Percentiles rank a stretch among this genome's conserved stretches.
Evolutionary conservation across 257 asterid species (phyloP).

Genomic region (Penstemon davidsonii): DNA sequence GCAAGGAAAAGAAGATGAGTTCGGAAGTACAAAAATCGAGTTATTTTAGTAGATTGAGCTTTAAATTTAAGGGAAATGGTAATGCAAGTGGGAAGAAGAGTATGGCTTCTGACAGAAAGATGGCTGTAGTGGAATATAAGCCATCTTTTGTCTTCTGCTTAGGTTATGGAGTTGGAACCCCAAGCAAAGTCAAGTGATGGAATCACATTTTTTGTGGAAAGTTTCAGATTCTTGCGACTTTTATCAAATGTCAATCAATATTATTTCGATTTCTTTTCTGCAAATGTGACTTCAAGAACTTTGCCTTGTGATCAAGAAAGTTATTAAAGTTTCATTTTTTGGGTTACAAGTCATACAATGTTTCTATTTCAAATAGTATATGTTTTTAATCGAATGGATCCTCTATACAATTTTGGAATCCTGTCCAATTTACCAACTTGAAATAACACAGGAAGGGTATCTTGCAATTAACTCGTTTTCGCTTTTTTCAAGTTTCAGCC

Average conservation of each 20-base stretch:
- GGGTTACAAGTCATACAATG: not conserved
- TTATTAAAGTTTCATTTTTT: not conserved
- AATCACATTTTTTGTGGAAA: not conserved
- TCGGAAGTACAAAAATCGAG: slow-evolving; percentile 30
- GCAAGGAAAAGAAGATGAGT: slow-evolving; percentile 30
- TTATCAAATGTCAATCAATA: not conserved
- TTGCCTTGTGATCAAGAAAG: slow-evolving; percentile 10
- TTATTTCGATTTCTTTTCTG: not conserved
- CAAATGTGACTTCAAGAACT: not conserved
- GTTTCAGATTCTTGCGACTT: not conserved
- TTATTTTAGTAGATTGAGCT: slow-evolving; percentile 48
- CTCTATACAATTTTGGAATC: too few species aligned
- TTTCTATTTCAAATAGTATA: slow-evolving; percentile 1
- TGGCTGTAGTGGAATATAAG: slow-evolving; percentile 42
- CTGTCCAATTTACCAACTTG: not conserved
- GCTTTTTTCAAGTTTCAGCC: slow-evolving; percentile 13
- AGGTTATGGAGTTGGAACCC: slow-evolving; percentile 49
- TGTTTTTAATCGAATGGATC: not conserved
- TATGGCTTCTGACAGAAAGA: slow-evolving; percentile 31
- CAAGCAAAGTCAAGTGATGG: slow-evolving; percentile 25
- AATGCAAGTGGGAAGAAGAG: slow-evolving; percentile 32
- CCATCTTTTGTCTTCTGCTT: slow-evolving; percentile 46
- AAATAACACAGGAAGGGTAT: too few species aligned
- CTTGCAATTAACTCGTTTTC: not conserved
- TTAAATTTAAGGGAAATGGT: slow-evolving; percentile 44